phyloP scores from a whole-genome alignment of 345 rosid genomes.

The Lepidium didymum region DNA sequence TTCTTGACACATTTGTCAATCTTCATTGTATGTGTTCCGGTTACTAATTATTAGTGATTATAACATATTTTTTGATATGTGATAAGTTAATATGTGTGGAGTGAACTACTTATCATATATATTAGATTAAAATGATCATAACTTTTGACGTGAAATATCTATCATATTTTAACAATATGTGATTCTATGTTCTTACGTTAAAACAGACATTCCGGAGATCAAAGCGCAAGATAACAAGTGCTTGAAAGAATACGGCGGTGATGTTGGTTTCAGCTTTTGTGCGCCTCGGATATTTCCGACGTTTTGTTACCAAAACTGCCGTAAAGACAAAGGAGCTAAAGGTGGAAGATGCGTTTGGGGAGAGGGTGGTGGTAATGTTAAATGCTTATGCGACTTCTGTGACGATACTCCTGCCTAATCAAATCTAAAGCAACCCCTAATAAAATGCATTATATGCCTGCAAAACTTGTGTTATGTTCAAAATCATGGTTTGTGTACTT shows the following conservation, averaged over 20 bases:
- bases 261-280: conserved; percentile 17
- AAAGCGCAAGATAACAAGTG: conserved; percentile 1
- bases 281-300: conserved; percentile 6
- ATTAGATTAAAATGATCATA: too few species aligned
- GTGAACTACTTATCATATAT: too few species aligned
- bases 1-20: background rate
- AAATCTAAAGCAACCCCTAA: background rate
- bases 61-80: background rate
- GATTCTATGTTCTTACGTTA: background rate
- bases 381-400: conserved; percentile 27
- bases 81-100: too few species aligned
- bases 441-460: background rate
- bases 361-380: background rate
- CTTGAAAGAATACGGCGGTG: conserved; percentile 12
- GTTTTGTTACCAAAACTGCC: background rate
- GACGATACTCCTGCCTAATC: background rate
- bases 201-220: conserved; percentile 6
- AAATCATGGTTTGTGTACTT: background rate
- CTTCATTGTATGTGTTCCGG: too few species aligned
- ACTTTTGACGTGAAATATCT: too few species aligned
- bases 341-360: conserved; percentile 11
- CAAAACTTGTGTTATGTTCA: background rate
- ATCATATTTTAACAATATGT: background rate
- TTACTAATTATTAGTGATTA: background rate
- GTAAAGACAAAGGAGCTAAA: background rate